phyloP scores from a whole-genome alignment of 225 moss, liverwort and hornwort genomes.

The Physcomitrium patens region DNA sequence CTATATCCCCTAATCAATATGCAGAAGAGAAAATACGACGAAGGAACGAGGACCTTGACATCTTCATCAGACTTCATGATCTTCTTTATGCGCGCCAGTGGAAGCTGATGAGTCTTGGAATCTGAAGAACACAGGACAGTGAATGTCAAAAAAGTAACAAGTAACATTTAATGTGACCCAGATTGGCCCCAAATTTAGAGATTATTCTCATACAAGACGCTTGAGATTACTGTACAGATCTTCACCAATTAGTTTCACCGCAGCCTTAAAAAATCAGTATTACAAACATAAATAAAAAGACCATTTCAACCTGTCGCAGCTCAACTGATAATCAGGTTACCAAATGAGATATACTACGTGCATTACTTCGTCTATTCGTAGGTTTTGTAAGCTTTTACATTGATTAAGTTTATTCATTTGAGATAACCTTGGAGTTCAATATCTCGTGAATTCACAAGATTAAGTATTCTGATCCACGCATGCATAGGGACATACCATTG shows the following conservation, averaged over 20 bases:
- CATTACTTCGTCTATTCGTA: not conserved
- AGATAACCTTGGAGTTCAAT: not conserved
- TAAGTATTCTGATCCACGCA: not conserved
- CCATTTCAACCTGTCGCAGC: too few relatives aligned
- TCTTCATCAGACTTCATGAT: constrained; percentile 79
- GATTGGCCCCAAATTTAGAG: too few relatives aligned
- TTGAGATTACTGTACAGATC: too few relatives aligned
- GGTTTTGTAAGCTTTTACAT: constrained; percentile 10
- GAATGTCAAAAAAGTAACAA: not conserved
- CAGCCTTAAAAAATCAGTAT: too few relatives aligned
- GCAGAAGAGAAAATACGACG: not conserved
- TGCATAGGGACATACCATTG: constrained; percentile 33
- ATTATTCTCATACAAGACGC: too few relatives aligned
- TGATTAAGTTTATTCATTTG: not conserved
- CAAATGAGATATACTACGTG: not conserved
- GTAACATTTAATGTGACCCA: not conserved
- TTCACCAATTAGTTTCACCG: too few relatives aligned
- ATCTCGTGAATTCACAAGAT: not conserved
- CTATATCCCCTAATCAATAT: not conserved
- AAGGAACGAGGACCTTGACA: constrained; percentile 50
- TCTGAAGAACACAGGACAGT: constrained; percentile 38
- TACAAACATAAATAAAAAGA: too few relatives aligned
- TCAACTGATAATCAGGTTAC: not conserved
- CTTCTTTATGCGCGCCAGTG: constrained; percentile 70
- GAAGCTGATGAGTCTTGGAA: constrained; percentile 71